Base-by-base conservation (phyloP, 2,329 filamentous ascomycete genomes). In the Sporothrix sp. region DNA sequence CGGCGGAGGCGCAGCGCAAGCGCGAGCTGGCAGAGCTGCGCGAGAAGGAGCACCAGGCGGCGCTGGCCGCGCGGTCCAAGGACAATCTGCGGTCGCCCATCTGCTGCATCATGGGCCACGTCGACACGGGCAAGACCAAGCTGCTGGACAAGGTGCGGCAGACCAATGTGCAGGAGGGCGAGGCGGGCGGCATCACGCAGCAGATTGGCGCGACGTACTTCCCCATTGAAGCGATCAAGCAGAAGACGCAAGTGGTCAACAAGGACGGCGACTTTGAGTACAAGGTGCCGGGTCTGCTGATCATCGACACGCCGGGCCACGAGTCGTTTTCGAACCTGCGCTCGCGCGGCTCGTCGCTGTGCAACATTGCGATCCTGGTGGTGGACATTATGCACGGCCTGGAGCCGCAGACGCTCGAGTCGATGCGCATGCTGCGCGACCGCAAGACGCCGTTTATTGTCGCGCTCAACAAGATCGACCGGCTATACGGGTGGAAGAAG, bases 41-140 rank as follows among this genome's bases (percentile, higher is more conserved):
- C 62, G 86, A 89, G 70, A 87, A 87, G 69, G 85, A 89, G 52
- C 87, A 95, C 65, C 87, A 96, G 68, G 91, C 89, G 56, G 93
- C 93, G 16, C 69, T 96, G 64, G 90, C 88, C 39, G 90, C 91
- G 44, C 81, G 89, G 55, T 97, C 91, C 20, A 89, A 87, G 69
- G 90, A 98, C 66, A 84, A 98, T 68, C 79, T 98, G 51, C 88
- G 93, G 52, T 97, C 93, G 36, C 93, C 93, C 48, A 98, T 98
- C 70, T 97, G 93, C 77, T 97, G 91, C 84, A 98, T 98, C 78
- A 81, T 98, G 57, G 93, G 93, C 62, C 93, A 98, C 80, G 93
- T 98, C 79, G 93, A 98, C 82, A 98, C 94, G 40, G 93, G 93
- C 67, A 98, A 98, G 75, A 98, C 93, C n/a, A 98, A 97, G 73